A percentile compares a stretch with the other conserved stretches of the same genome.
Evolutionary conservation across 805 yeast genomes (phyloP).

Genomic region (Kazachstania psychrophila): DNA sequence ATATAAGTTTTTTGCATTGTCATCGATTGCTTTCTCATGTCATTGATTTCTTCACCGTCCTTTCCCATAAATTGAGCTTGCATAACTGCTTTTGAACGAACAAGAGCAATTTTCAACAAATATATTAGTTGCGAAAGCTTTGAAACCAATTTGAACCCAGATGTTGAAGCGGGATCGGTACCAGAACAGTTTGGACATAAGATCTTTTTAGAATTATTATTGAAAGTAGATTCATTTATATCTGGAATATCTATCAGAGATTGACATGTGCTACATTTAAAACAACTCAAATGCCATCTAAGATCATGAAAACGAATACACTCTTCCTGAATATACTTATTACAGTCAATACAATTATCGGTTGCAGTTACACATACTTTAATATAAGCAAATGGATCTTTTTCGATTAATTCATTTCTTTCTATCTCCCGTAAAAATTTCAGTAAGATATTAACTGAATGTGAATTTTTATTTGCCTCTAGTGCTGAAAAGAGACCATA

Average conservation of each 20-base stretch:
- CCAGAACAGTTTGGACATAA: slow-evolving; percentile 58
- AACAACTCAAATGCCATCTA: slow-evolving; percentile 80
- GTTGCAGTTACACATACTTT: slow-evolving; percentile 51
- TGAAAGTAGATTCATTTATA: slow-evolving; percentile 41
- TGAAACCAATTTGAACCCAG: slow-evolving; percentile 55
- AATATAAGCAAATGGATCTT: slow-evolving; percentile 33
- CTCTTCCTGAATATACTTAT: slow-evolving; percentile 72
- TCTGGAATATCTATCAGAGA: slow-evolving; percentile 32
- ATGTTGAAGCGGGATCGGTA: slow-evolving; percentile 38
- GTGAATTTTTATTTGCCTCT: slow-evolving; percentile 49
- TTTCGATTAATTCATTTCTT: slow-evolving; percentile 34
- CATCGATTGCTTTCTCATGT: slow-evolving; percentile 13
- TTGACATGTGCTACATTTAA: slow-evolving; percentile 54
- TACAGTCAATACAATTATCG: slow-evolving; percentile 67
- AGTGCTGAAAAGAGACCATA: slow-evolving; percentile 72
- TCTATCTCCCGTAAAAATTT: slow-evolving; percentile 49
- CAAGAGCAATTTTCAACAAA: slow-evolving; percentile 73
- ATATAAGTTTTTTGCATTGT: slow-evolving; percentile 46
- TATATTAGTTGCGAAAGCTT: slow-evolving; percentile 67
- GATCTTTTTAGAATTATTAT: slow-evolving; percentile 31
- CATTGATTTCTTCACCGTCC: slow-evolving; percentile 5
- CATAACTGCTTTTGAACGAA: slow-evolving; percentile 61
- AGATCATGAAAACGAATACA: slow-evolving; percentile 53
- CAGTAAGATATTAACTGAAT: slow-evolving; percentile 53
- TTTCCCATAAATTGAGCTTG: slow-evolving; percentile 26